phyloP scores from a whole-genome alignment of 805 yeast genomes.

The Candida ipomoeae region DNA sequence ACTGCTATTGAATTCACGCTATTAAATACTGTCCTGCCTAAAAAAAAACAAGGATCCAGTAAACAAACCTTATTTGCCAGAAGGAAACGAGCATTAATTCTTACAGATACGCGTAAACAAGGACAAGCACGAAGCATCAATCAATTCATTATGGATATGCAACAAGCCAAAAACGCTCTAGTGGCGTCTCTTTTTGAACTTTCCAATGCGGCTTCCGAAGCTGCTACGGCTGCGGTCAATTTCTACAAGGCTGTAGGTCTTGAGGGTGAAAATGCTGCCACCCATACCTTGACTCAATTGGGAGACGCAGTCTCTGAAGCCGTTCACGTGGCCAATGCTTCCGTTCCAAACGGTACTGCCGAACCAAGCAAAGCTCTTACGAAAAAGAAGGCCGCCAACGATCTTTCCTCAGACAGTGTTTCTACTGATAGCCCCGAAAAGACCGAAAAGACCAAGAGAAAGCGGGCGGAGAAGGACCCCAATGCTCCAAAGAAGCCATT shows the following conservation, averaged over 20 bases:
- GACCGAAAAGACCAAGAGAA: conserved; percentile 46
- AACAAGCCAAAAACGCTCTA: conserved; percentile 32
- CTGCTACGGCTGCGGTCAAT: conserved; percentile 74
- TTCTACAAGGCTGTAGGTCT: conserved; percentile 61
- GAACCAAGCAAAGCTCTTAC: conserved; percentile 5
- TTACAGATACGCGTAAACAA: conserved; percentile 3
- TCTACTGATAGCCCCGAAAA: conserved; percentile 7
- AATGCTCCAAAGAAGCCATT: conserved; percentile 94
- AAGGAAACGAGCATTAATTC: not conserved
- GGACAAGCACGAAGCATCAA: not conserved
- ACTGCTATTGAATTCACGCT: not conserved
- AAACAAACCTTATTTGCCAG: not conserved
- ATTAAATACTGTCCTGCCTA: not conserved
- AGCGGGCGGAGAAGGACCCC: conserved; percentile 63
- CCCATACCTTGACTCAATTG: conserved; percentile 37
- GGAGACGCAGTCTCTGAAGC: conserved; percentile 24
- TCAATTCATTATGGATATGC: conserved; percentile 10
- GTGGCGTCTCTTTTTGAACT: conserved; percentile 79
- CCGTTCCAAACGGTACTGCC: conserved; percentile 18
- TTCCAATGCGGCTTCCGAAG: conserved; percentile 81
- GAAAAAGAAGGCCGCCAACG: conserved; percentile 1
- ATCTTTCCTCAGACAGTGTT: not conserved
- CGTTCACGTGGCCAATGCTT: conserved; percentile 38
- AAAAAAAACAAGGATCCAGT: not conserved
- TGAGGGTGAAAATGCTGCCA: conserved; percentile 34